Conservation (phyloP, 1,139 yeast genomes). For the Yamadazyma atlantica region DNA sequence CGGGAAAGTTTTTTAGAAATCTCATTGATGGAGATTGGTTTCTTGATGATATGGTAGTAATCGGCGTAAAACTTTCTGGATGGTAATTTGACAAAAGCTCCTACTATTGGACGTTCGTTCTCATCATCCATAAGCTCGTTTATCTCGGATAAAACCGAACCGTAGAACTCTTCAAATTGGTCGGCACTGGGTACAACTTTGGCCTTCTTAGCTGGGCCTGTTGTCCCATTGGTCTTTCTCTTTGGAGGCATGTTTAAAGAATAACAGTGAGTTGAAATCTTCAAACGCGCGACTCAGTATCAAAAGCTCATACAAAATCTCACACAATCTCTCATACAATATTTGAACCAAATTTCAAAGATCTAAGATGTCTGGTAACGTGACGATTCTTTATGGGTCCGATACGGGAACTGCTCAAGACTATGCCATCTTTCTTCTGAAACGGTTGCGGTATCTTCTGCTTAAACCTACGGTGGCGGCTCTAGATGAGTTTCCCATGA, state of each 20-base stretch:
- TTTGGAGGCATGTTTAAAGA: constrained; percentile 24
- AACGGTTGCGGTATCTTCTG: constrained; percentile 55
- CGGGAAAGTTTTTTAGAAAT: constrained; percentile 48
- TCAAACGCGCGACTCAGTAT: too few species aligned
- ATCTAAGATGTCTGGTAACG: constrained; percentile 7
- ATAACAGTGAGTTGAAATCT: background rate
- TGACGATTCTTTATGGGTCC: constrained; percentile 80
- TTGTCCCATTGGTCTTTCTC: constrained; percentile 18
- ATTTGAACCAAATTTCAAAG: too few species aligned
- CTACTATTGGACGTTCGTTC: constrained; percentile 37
- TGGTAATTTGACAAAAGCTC: constrained; percentile 68
- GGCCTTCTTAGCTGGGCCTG: constrained; percentile 15
- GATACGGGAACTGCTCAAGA: constrained; percentile 95
- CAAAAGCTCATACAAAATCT: too few species aligned
- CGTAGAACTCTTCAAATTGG: constrained; percentile 27
- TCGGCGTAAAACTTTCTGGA: constrained; percentile 77
- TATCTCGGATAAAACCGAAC: constrained; percentile 25
- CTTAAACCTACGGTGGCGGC: constrained; percentile 52
- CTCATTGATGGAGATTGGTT: constrained; percentile 71
- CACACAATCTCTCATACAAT: too few species aligned
- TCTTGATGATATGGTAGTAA: constrained; percentile 63
- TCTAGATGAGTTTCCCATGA: constrained; percentile 63
- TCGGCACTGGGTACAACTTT: constrained; percentile 17
- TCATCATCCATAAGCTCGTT: constrained; percentile 30
- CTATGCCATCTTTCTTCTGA: constrained; percentile 66